A percentile compares a stretch with the other conserved stretches of the same genome.
Evolutionary conservation across 805 yeast genomes (phyloP).

Genomic region (Nakazawaea populi): DNA sequence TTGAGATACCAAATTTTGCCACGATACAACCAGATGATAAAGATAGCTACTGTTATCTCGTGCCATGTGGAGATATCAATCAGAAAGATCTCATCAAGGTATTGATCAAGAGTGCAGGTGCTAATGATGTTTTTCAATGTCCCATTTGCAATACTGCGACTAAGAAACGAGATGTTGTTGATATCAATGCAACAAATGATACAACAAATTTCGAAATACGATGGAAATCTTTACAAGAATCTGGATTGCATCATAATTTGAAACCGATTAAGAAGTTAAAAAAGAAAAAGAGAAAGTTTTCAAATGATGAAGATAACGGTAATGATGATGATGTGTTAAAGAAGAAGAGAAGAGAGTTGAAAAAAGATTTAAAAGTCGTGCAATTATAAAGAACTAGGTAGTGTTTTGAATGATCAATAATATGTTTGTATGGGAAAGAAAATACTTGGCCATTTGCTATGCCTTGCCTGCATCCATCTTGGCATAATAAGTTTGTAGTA

Average conservation of each 20-base stretch:
- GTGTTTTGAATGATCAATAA: neutral
- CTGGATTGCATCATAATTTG: slow-evolving; percentile 32
- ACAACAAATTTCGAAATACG: slow-evolving; percentile 10
- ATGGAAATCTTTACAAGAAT: slow-evolving; percentile 15
- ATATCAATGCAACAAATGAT: slow-evolving; percentile 17
- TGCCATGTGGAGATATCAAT: slow-evolving; percentile 36
- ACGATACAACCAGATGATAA: slow-evolving; percentile 24
- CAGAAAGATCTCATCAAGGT: neutral
- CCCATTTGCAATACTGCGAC: slow-evolving; percentile 32
- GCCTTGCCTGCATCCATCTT: no score
- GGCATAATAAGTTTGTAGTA: no score
- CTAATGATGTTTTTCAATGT: slow-evolving; percentile 21
- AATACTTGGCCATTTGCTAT: no score
- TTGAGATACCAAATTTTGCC: slow-evolving; percentile 23
- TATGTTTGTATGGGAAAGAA: no score
- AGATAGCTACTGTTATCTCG: slow-evolving; percentile 28
- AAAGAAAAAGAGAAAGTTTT: slow-evolving; percentile 4
- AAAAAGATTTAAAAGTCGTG: no score
- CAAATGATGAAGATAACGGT: neutral
- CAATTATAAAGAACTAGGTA: neutral
- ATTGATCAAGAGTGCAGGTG: neutral
- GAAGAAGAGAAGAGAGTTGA: neutral
- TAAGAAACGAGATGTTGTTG: slow-evolving; percentile 25
- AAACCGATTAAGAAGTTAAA: slow-evolving; percentile 17
- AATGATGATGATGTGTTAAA: neutral